phyloP scores from a whole-genome alignment of 1,284 basidiomycete genomes.

The Pyrrhoderma noxium region DNA sequence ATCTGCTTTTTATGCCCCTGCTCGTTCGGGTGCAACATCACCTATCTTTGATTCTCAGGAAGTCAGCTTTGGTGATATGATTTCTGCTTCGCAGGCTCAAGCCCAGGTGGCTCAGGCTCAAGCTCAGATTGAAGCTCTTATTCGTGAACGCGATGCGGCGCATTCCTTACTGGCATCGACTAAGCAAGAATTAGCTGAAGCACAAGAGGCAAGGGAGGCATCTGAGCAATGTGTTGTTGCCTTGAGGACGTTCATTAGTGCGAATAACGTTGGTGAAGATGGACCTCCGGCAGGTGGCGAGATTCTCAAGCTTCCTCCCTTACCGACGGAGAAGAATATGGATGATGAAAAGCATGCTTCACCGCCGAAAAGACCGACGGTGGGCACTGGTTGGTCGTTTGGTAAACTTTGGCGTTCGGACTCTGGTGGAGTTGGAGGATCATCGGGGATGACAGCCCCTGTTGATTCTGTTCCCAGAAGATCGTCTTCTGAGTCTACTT shows the following conservation, averaged over 20 bases:
- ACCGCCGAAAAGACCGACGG: slow-evolving; percentile 17
- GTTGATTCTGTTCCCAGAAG: neutral
- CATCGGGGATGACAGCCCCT: neutral
- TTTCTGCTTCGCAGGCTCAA: slow-evolving; percentile 25
- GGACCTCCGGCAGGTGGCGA: slow-evolving; percentile 25
- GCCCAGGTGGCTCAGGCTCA: slow-evolving; percentile 29
- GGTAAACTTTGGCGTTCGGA: slow-evolving; percentile 54
- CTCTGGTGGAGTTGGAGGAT: slow-evolving; percentile 12
- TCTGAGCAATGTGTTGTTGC: slow-evolving; percentile 81
- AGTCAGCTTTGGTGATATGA: slow-evolving; percentile 10
- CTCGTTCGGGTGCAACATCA: slow-evolving; percentile 1
- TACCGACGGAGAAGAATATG: slow-evolving; percentile 39
- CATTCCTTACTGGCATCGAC: slow-evolving; percentile 57
- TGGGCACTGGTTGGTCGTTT: slow-evolving; percentile 31
- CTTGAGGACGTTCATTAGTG: slow-evolving; percentile 78
- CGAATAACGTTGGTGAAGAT: slow-evolving; percentile 52
- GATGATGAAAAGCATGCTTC: slow-evolving; percentile 26
- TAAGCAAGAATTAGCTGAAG: slow-evolving; percentile 62
- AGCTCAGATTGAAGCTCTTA: slow-evolving; percentile 41
- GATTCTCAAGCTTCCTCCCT: slow-evolving; percentile 44
- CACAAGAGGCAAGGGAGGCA: slow-evolving; percentile 78
- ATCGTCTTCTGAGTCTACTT: neutral
- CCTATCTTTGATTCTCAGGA: neutral
- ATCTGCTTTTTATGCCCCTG: slow-evolving; percentile 44
- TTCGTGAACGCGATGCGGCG: slow-evolving; percentile 51